Evolutionary conservation across 805 yeast species (phyloP).

Genomic region (Pichia heedii): DNA sequence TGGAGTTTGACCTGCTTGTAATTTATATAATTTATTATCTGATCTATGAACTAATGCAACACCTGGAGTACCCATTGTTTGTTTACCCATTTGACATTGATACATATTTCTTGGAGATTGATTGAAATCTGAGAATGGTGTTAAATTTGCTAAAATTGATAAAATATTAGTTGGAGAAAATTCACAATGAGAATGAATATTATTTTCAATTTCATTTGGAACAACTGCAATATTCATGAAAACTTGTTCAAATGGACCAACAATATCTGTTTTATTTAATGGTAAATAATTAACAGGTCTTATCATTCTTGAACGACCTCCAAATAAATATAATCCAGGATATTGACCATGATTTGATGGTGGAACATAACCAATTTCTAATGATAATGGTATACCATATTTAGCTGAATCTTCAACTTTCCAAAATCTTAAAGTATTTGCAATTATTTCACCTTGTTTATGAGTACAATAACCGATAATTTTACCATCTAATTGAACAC

Average conservation of each 20-base stretch:
- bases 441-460: conserved; percentile 74
- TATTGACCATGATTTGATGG: conserved; percentile 95
- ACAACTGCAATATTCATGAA: conserved; percentile 94
- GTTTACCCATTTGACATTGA: conserved; percentile 99
- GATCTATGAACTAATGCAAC: conserved; percentile 88
- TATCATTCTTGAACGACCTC: conserved; percentile 90
- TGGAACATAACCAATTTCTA: conserved; percentile 94
- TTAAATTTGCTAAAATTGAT: conserved; percentile 90
- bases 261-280: conserved; percentile 68
- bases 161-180: conserved; percentile 89
- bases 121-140: conserved; percentile 97
- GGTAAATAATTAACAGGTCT: conserved; percentile 93
- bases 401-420: conserved; percentile 62
- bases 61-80: conserved; percentile 99
- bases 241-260: conserved; percentile 97
- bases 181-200: conserved; percentile 88
- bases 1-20: conserved; percentile 96
- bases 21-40: conserved; percentile 86
- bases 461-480: conserved; percentile 94
- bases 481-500: conserved; percentile 90
- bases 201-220: conserved; percentile 77
- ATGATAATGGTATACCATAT: conserved; percentile 70
- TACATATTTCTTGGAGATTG: conserved; percentile 99
- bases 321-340: conserved; percentile 89
- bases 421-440: conserved; percentile 87